Percentiles rank a stretch among this genome's conserved stretches.
Evolutionary conservation across 495 filamentous ascomycete species (phyloP).

Genomic region (Parathielavia appendiculata): DNA sequence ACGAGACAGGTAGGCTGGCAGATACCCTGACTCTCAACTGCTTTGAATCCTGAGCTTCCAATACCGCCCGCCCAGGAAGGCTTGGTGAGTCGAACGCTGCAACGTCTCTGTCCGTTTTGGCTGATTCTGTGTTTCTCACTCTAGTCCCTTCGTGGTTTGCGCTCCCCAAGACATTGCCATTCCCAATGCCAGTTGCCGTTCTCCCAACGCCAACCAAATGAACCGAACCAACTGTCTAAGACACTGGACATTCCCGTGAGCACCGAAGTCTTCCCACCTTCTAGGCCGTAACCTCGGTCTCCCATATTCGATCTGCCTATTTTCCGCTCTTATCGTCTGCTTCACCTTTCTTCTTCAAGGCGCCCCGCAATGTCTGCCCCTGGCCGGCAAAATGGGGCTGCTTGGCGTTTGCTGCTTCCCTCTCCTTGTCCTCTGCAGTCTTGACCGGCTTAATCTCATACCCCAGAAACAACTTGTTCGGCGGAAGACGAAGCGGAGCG

Average conservation of each 20-base stretch:
- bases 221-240: not conserved
- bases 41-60: not conserved
- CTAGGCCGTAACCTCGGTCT: slow-evolving; percentile 33
- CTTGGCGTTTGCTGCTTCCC: slow-evolving; percentile 54
- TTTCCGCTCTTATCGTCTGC: slow-evolving; percentile 31
- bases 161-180: not conserved
- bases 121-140: not conserved
- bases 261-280: not conserved
- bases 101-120: not conserved
- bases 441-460: slow-evolving; percentile 86
- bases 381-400: slow-evolving; percentile 79
- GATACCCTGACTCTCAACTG: no score
- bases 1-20: no score
- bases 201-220: slow-evolving; percentile 21
- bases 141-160: not conserved
- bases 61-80: not conserved
- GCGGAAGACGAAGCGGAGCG: slow-evolving; percentile 77
- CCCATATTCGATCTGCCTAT: slow-evolving; percentile 30
- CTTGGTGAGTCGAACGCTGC: not conserved
- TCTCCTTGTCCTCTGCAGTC: slow-evolving; percentile 67
- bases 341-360: slow-evolving; percentile 51
- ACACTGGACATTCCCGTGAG: not conserved
- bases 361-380: slow-evolving; percentile 77
- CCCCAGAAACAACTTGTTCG: slow-evolving; percentile 91
- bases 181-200: slow-evolving; percentile 13